Conservation (phyloP, 1,284 basidiomycete genomes). For the Irpex lacteus region DNA sequence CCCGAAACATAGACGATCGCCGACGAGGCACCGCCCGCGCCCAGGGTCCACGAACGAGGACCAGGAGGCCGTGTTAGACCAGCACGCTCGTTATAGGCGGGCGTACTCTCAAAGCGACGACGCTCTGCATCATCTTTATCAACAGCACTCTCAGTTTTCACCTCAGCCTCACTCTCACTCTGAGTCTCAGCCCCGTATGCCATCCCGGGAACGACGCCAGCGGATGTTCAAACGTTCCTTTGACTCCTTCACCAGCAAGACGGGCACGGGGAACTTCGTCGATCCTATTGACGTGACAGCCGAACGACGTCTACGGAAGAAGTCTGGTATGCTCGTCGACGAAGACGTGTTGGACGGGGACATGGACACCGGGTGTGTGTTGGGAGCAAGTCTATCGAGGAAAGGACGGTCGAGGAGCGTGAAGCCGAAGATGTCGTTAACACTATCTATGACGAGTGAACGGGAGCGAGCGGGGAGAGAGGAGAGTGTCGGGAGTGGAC, state of each 20-base stretch:
- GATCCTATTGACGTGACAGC: no score
- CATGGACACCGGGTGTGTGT: not conserved
- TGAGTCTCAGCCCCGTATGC: no score
- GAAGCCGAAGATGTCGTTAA: not conserved
- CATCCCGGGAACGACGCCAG: not conserved
- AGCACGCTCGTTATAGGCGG: not conserved
- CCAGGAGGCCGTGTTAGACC: no score
- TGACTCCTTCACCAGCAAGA: not conserved
- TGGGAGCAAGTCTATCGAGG: not conserved
- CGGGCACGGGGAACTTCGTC: no score
- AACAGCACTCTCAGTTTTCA: not conserved
- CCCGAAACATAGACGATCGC: not conserved
- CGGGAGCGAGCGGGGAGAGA: conserved; percentile 1
- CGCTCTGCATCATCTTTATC: not conserved
- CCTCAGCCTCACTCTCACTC: not conserved
- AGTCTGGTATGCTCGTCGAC: not conserved
- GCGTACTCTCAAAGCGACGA: not conserved
- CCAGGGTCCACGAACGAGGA: no score
- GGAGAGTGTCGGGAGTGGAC: conserved; percentile 6
- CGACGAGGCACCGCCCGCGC: not conserved
- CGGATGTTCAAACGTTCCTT: not conserved
- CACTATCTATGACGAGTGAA: not conserved
- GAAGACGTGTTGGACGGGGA: not conserved
- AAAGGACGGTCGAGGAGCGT: not conserved
- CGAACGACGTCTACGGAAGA: not conserved